Base-by-base conservation (phyloP, 805 yeast genomes). In the Cyberlindnera lachancei region DNA sequence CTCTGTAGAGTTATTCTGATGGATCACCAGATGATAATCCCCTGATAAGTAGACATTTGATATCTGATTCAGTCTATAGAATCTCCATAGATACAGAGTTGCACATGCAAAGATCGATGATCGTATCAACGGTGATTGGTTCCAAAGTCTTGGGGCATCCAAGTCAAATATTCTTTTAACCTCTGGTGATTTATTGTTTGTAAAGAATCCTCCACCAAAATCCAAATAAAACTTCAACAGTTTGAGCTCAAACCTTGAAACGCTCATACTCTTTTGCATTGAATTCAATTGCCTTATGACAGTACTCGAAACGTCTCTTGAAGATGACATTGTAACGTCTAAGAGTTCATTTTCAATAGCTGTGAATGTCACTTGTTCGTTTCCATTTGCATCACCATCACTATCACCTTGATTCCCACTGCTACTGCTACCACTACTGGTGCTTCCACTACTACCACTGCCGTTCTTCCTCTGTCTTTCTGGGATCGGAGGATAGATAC, bases 401-500 rank as follows among this genome's bases (percentile, higher is more conserved):
- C n/a, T n/a, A n/a, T n/a, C n/a, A n/a, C n/a, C n/a, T n/a, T n/a
- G n/a, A n/a, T n/a, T n/a, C n/a, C n/a, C n/a, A n/a, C n/a, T n/a
- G n/a, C n/a, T n/a, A n/a, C n/a, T n/a, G n/a, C n/a, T n/a, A n/a
- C n/a, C n/a, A n/a, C n/a, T n/a, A n/a, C n/a, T n/a, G n/a, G n/a
- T n/a, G n/a, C n/a, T n/a, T n/a, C n/a, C n/a, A n/a, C n/a, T n/a
- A n/a, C n/a, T n/a, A n/a, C n/a, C n/a, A n/a, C n/a, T n/a, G n/a
- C n/a, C n/a, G n/a, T n/a, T n/a, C n/a, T n/a, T n/a, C n/a, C n/a
- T n/a, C n/a, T n/a, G n/a, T n/a, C n/a, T n/a, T n/a, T n/a, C n/a
- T 11, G 23, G 25, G 24, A 12, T 18, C 25, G 26, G 17, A 9
- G 25, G 15, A 19, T 82, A 86, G 4, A 81, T 70, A 58, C 96